phyloP scores from a whole-genome alignment of 108 stramenopile genomes.

The Stephanodiscus triporus region DNA sequence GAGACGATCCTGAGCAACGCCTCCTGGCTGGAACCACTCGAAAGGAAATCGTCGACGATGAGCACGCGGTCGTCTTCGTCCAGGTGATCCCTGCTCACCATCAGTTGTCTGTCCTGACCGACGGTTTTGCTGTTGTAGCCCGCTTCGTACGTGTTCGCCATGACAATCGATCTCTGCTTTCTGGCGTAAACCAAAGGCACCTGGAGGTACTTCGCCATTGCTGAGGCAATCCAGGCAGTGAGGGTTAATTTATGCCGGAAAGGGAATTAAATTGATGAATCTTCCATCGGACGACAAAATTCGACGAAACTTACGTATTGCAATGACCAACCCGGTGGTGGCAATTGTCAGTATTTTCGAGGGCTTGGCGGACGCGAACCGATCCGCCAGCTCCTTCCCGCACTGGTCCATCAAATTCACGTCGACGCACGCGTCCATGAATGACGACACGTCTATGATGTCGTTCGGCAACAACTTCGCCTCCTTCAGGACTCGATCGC shows the following conservation, averaged over 20 bases:
- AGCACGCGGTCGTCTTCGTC: slow-evolving; percentile 82
- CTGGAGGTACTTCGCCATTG: slow-evolving; percentile 85
- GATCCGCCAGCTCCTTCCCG: slow-evolving; percentile 75
- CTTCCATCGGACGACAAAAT: not conserved
- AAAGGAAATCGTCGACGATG: slow-evolving; percentile 88
- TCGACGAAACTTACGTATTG: slow-evolving; percentile 52
- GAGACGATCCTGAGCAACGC: slow-evolving; percentile 79
- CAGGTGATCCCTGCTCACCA: slow-evolving; percentile 82
- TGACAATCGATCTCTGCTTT: slow-evolving; percentile 87
- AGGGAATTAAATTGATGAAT: not conserved
- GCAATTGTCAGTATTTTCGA: slow-evolving; percentile 89
- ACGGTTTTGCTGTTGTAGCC: slow-evolving; percentile 81
- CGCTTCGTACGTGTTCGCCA: slow-evolving; percentile 85
- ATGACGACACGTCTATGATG: slow-evolving; percentile 87
- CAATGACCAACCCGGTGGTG: slow-evolving; percentile 88
- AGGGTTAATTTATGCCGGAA: not conserved
- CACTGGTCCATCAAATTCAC: slow-evolving; percentile 90
- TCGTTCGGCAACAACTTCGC: slow-evolving; percentile 84
- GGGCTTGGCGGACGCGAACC: slow-evolving; percentile 67
- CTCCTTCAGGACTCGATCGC: slow-evolving; percentile 87
- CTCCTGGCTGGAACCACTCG: slow-evolving; percentile 86
- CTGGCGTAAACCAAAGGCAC: slow-evolving; percentile 88
- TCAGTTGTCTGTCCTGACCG: slow-evolving; percentile 74
- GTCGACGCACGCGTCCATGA: slow-evolving; percentile 88
- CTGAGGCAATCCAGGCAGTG: slow-evolving; percentile 6